A percentile compares a stretch with the other conserved stretches of the same genome.
Evolutionary conservation across 179 eudicot genomes (phyloP).

Genomic region (Corrigiola litoralis): DNA sequence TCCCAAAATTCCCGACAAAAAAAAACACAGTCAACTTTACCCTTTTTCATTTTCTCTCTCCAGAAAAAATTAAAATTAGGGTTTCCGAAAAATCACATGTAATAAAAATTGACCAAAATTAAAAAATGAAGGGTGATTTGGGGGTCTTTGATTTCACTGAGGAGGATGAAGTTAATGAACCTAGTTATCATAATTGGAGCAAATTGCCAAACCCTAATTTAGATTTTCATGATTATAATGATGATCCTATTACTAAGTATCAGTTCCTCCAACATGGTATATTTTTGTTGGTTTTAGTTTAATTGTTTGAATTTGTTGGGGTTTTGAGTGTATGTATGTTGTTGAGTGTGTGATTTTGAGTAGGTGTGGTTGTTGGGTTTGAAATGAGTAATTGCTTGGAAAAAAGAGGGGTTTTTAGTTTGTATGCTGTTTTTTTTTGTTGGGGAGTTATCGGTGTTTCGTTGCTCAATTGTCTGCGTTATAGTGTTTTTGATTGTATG

Average conservation of each 20-base stretch:
- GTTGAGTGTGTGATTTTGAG: neutral
- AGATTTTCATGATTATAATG: constrained; percentile 10
- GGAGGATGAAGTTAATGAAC: constrained; percentile 35
- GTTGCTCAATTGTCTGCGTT: too few relatives aligned
- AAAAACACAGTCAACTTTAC: constrained; percentile 1
- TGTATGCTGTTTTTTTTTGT: too few relatives aligned
- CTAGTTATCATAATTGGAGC: constrained; percentile 1
- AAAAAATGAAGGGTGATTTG: constrained; percentile 16
- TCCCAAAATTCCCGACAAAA: constrained; percentile 1
- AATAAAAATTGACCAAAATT: too few relatives aligned
- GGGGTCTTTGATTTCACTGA: constrained; percentile 44
- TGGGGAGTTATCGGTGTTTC: too few relatives aligned
- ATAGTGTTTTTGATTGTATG: too few relatives aligned
- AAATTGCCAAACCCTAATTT: constrained; percentile 32
- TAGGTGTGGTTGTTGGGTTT: too few relatives aligned
- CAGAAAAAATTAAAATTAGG: constrained; percentile 3
- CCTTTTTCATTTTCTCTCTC: neutral
- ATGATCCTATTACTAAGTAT: constrained; percentile 30
- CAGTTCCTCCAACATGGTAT: constrained; percentile 41
- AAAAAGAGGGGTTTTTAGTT: too few relatives aligned
- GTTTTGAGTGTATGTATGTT: neutral
- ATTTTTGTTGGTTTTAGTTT: neutral
- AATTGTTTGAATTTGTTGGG: neutral
- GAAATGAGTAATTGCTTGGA: too few relatives aligned
- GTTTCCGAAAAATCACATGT: constrained; percentile 5